Conservation (phyloP, 306 rosid genomes). For the Vachellia pachyceras region DNA sequence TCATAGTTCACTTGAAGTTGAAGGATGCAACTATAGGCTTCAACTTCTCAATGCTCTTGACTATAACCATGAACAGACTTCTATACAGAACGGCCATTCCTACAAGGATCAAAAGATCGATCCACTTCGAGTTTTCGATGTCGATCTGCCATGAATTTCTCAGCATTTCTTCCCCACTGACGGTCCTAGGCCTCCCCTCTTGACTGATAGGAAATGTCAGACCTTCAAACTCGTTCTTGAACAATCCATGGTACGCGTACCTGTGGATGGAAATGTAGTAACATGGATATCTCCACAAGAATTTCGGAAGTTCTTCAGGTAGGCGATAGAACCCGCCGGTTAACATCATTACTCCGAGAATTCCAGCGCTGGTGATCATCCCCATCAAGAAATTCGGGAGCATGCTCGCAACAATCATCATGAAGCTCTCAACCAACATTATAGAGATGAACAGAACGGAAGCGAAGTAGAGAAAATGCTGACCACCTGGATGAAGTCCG, state of each 20-base stretch:
- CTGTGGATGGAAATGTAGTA: too few relatives aligned
- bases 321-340: slow-evolving; percentile 51
- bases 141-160: slow-evolving; percentile 57
- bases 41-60: slow-evolving; percentile 50
- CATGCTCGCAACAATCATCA: slow-evolving; percentile 57
- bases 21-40: slow-evolving; percentile 30
- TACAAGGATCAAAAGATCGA: slow-evolving; percentile 61
- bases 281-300: slow-evolving; percentile 53
- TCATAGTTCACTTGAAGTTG: background rate
- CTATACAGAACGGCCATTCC: slow-evolving; percentile 63
- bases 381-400: slow-evolving; percentile 50
- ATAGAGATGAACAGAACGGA: slow-evolving; percentile 39
- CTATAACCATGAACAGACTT: slow-evolving; percentile 49
- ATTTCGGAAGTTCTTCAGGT: slow-evolving; percentile 50
- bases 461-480: slow-evolving; percentile 43
- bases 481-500: slow-evolving; percentile 50
- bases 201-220: slow-evolving; percentile 6
- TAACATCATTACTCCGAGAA: slow-evolving; percentile 57
- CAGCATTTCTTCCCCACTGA: slow-evolving; percentile 51
- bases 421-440: slow-evolving; percentile 59
- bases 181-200: slow-evolving; percentile 4
- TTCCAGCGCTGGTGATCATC: slow-evolving; percentile 50
- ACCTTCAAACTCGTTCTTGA: too few relatives aligned
- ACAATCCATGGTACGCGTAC: too few relatives aligned
- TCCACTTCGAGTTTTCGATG: slow-evolving; percentile 66